Evolutionary conservation across 2,329 filamentous ascomycete genomes (phyloP).

Genomic region (Diaporthe velutina): DNA sequence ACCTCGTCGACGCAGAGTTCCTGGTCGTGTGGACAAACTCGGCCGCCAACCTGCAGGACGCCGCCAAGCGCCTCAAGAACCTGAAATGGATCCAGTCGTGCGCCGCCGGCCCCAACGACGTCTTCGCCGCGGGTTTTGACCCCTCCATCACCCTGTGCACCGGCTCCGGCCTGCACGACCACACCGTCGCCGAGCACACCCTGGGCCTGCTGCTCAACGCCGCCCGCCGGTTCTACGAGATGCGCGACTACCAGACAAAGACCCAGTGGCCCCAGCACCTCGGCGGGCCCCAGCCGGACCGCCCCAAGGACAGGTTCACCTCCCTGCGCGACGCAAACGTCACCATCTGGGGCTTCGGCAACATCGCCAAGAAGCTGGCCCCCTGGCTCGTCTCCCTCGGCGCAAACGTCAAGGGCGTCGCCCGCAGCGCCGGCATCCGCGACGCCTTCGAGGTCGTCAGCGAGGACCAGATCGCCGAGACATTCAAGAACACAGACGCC

Average conservation of each 20-base stretch:
- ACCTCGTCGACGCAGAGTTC: constrained; percentile 70
- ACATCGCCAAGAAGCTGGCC: constrained; percentile 72
- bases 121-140: constrained; percentile 72
- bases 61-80: constrained; percentile 65
- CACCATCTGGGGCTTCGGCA: constrained; percentile 75
- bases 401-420: constrained; percentile 70
- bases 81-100: constrained; percentile 76
- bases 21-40: constrained; percentile 74
- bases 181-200: constrained; percentile 74
- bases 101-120: constrained; percentile 75
- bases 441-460: constrained; percentile 68
- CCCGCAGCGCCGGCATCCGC: constrained; percentile 67
- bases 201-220: constrained; percentile 68
- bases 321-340: constrained; percentile 70
- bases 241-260: constrained; percentile 72
- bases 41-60: constrained; percentile 69
- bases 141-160: constrained; percentile 66
- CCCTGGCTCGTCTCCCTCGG: constrained; percentile 68
- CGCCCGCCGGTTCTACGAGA: constrained; percentile 70
- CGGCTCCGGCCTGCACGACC: constrained; percentile 73
- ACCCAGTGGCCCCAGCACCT: constrained; percentile 72
- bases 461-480: constrained; percentile 65
- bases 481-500: constrained; percentile 70
- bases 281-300: constrained; percentile 71
- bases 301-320: constrained; percentile 64